These are phyloP conservation scores for Pterulicium gracile DNA, from an alignment of 1,284 basidiomycete species.

Conservation along the genomic window DNA sequence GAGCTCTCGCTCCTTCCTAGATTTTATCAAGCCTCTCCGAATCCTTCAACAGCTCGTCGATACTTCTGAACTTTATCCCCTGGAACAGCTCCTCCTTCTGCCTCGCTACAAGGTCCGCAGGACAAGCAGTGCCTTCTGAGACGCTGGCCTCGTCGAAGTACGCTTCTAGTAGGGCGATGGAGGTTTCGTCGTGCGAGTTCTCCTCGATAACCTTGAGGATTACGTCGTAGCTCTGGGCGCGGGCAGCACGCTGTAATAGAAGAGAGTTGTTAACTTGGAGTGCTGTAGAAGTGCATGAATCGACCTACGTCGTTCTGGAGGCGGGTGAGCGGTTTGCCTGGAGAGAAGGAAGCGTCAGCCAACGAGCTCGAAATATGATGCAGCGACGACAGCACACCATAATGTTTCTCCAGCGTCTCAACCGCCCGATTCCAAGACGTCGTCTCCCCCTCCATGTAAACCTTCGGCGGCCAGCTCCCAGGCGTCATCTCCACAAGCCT, in stretches of 20 bases:
- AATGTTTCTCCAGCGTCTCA: conserved; percentile 5
- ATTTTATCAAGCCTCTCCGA: conserved; percentile 2
- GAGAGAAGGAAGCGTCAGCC: neutral
- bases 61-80: conserved; percentile 6
- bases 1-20: too few species aligned
- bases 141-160: conserved; percentile 7
- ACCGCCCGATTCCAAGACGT: neutral
- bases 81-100: conserved; percentile 5
- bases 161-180: conserved; percentile 5
- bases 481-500: conserved; percentile 3
- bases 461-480: neutral
- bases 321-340: neutral
- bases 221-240: neutral
- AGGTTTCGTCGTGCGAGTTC: conserved; percentile 6
- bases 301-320: neutral
- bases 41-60: conserved; percentile 7
- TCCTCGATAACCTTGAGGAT: conserved; percentile 2
- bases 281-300: conserved; percentile 6
- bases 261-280: conserved; percentile 6
- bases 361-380: neutral
- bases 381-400: neutral
- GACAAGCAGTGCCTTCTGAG: conserved; percentile 5
- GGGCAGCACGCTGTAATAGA: conserved; percentile 2
- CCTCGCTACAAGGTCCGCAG: conserved; percentile 1
- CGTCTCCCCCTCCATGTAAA: too few species aligned